Conservation (phyloP, 1,284 basidiomycete species). For the Cutaneotrichosporon spelunceum region DNA sequence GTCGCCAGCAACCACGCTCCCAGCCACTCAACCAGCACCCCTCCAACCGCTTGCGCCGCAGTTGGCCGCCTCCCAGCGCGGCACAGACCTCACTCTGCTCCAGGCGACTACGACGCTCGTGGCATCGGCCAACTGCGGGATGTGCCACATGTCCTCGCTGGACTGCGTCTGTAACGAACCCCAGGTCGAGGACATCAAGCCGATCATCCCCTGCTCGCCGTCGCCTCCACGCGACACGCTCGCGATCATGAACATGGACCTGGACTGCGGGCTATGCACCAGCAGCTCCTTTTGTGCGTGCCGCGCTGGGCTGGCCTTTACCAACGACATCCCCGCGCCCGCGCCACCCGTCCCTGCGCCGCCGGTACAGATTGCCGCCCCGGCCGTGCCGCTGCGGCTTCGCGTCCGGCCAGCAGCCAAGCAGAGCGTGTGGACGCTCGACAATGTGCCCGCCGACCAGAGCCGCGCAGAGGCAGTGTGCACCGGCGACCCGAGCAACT, state of each 20-base stretch:
- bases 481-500: conserved; percentile 50
- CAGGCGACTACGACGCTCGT: background rate
- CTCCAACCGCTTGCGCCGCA: too few species aligned
- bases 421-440: conserved; percentile 36
- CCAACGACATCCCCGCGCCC: background rate
- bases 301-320: conserved; percentile 23
- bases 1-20: conserved; percentile 4
- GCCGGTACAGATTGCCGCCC: conserved; percentile 5
- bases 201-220: conserved; percentile 30
- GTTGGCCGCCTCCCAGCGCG: background rate
- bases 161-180: conserved; percentile 40
- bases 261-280: conserved; percentile 43
- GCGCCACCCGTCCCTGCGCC: background rate
- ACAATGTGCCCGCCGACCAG: conserved; percentile 23
- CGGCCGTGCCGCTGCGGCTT: conserved; percentile 22
- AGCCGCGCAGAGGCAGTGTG: conserved; percentile 41
- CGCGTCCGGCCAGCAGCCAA: conserved; percentile 17
- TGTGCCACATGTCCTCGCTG: conserved; percentile 38
- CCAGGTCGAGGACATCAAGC: conserved; percentile 33
- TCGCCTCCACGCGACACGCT: conserved; percentile 11
- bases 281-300: conserved; percentile 46
- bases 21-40: background rate
- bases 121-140: conserved; percentile 30
- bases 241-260: conserved; percentile 14
- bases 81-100: conserved; percentile 8